Evolutionary conservation across 2,329 filamentous ascomycete species (phyloP).

Genomic region (Herpotrichia juniperi): DNA sequence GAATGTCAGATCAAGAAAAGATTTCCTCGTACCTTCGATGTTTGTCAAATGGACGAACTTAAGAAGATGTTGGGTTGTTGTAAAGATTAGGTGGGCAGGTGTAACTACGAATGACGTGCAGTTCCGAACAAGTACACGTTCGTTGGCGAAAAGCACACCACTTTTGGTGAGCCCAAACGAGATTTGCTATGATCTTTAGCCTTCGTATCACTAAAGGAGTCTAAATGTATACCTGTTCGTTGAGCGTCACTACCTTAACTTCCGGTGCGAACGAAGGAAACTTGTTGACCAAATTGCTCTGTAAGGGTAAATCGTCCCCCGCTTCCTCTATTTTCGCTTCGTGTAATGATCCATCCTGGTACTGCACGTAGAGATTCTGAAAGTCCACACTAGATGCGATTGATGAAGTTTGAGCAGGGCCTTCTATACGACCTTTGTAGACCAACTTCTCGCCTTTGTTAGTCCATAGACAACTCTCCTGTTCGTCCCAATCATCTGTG

Average conservation of each 20-base stretch:
- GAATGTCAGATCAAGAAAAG: neutral
- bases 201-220: constrained; percentile 6
- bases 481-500: constrained; percentile 38
- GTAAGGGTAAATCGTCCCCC: constrained; percentile 18
- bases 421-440: constrained; percentile 28
- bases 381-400: constrained; percentile 30
- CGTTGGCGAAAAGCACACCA: constrained; percentile 80
- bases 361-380: constrained; percentile 26
- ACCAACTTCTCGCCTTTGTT: constrained; percentile 25
- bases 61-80: constrained; percentile 87
- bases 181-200: constrained; percentile 44
- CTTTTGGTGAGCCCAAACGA: constrained; percentile 73
- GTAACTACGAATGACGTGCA: constrained; percentile 92
- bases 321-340: constrained; percentile 16
- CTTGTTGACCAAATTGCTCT: constrained; percentile 23
- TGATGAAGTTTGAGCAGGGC: constrained; percentile 27
- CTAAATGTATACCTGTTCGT: constrained; percentile 29
- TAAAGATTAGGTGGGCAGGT: constrained; percentile 83
- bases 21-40: constrained; percentile 62
- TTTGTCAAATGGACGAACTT: constrained; percentile 86
- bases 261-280: constrained; percentile 37
- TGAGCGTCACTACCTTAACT: constrained; percentile 23
- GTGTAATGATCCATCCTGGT: constrained; percentile 29
- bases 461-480: constrained; percentile 36
- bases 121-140: constrained; percentile 76